These are phyloP conservation scores for Nicotiana benthamiana DNA, from an alignment of 257 asterid genomes.

Conservation along the genomic window DNA sequence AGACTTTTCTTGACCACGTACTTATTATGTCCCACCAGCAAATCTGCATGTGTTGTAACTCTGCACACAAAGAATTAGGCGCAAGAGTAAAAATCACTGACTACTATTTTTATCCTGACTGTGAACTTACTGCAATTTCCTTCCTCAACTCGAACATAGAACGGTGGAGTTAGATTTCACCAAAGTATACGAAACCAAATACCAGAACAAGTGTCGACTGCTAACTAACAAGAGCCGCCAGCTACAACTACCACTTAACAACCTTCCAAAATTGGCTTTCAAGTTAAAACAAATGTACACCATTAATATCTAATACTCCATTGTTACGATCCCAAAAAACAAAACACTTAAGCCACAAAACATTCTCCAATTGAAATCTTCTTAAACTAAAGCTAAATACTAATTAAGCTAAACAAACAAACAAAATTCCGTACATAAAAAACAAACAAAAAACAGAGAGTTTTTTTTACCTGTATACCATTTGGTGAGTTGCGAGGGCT, in stretches of 20 bases:
- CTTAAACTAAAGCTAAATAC: neutral
- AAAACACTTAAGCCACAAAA: neutral
- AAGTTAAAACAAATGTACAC: neutral
- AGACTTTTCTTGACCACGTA: no score
- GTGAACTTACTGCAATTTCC: no score
- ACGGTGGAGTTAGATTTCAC: neutral
- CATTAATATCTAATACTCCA: neutral
- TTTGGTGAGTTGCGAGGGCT: constrained; percentile 73
- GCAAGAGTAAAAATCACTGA: no score
- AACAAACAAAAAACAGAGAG: neutral
- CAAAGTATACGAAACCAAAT: neutral
- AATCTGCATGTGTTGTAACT: neutral
- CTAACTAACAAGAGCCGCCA: neutral
- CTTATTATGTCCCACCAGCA: neutral
- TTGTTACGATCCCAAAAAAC: neutral
- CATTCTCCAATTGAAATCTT: neutral
- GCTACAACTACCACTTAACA: neutral
- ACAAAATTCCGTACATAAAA: neutral
- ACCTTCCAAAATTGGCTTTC: neutral
- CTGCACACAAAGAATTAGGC: no score
- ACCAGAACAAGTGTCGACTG: neutral
- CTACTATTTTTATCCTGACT: no score
- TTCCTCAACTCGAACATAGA: no score
- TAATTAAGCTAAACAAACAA: neutral
- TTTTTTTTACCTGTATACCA: constrained; percentile 68